These are phyloP conservation scores for Candida tropicalis DNA, from an alignment of 1,139 yeast genomes.

Conservation along the genomic window DNA sequence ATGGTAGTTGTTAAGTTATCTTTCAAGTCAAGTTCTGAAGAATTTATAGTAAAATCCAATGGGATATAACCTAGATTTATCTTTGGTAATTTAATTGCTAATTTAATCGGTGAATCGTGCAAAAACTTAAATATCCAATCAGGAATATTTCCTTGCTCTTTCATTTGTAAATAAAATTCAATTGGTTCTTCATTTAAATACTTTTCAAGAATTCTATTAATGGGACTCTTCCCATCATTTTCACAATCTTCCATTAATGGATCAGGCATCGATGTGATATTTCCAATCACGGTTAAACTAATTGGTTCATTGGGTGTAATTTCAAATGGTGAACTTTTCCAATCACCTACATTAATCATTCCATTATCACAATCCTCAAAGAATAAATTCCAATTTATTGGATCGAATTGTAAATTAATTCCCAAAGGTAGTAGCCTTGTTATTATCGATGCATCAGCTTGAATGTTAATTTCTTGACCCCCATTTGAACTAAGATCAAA, in stretches of 20 bases:
- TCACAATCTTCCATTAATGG: constrained; percentile 23
- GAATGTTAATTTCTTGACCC: constrained; percentile 2
- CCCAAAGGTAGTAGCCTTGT: constrained; percentile 6
- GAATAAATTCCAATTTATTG: constrained; percentile 32
- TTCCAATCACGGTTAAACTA: constrained; percentile 14
- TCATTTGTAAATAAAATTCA: constrained; percentile 23
- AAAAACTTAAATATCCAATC: constrained; percentile 29
- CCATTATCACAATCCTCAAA: constrained; percentile 27
- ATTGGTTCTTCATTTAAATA: constrained; percentile 25
- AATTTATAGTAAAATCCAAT: constrained; percentile 6
- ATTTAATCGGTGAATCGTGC: constrained; percentile 8
- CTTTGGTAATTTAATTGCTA: constrained; percentile 14
- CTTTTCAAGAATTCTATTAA: constrained; percentile 25
- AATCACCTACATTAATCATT: constrained; percentile 26
- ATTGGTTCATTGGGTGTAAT: constrained; percentile 22
- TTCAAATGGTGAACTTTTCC: constrained; percentile 22
- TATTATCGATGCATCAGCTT: constrained; percentile 2
- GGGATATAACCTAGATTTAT: constrained; percentile 1
- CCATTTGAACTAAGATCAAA: constrained; percentile 11
- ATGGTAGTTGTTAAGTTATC: constrained; percentile 16
- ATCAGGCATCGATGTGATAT: constrained; percentile 21
- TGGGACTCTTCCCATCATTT: constrained; percentile 24
- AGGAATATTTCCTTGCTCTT: constrained; percentile 23
- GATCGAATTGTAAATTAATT: constrained; percentile 22
- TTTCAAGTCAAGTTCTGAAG: constrained; percentile 16